A percentile compares a stretch with the other conserved stretches of the same genome.
phyloP scores from a whole-genome alignment of 768 basidiomycete species.

The Amanita exitialis region DNA sequence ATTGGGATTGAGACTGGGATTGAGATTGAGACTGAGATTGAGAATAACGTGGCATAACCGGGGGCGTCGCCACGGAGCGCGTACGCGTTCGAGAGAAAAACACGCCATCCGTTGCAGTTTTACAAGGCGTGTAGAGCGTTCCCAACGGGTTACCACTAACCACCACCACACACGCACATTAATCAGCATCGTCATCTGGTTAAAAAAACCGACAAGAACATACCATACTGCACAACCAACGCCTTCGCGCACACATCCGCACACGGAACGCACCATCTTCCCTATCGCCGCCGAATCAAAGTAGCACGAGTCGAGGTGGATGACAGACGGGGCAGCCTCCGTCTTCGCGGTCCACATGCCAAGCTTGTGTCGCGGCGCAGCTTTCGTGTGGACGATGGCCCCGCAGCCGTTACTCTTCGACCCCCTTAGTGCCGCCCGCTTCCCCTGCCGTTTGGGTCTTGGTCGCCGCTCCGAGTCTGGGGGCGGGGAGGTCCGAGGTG shows the following conservation, averaged over 20 bases:
- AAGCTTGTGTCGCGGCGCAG: conserved; percentile 39
- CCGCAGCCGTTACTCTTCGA: conserved; percentile 47
- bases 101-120: conserved; percentile 2
- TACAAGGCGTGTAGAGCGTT: conserved; percentile 6
- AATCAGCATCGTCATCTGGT: background rate
- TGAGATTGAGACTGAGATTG: background rate
- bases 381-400: conserved; percentile 44
- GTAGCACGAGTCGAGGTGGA: conserved; percentile 46
- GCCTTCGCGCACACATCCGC: conserved; percentile 60
- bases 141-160: conserved; percentile 8
- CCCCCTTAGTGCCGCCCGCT: conserved; percentile 9
- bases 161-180: background rate
- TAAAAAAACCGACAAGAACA: background rate
- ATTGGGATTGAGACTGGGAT: background rate
- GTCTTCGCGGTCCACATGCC: conserved; percentile 52
- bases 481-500: conserved; percentile 14
- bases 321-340: conserved; percentile 41
- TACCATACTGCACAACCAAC: conserved; percentile 56
- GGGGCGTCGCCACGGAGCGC: background rate
- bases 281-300: conserved; percentile 40
- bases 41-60: no score
- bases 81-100: background rate
- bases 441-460: conserved; percentile 6
- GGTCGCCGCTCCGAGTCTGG: conserved; percentile 12
- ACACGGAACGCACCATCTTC: conserved; percentile 43